phyloP scores from a whole-genome alignment of 805 yeast species.

The Schwanniomyces vanrijiae region DNA sequence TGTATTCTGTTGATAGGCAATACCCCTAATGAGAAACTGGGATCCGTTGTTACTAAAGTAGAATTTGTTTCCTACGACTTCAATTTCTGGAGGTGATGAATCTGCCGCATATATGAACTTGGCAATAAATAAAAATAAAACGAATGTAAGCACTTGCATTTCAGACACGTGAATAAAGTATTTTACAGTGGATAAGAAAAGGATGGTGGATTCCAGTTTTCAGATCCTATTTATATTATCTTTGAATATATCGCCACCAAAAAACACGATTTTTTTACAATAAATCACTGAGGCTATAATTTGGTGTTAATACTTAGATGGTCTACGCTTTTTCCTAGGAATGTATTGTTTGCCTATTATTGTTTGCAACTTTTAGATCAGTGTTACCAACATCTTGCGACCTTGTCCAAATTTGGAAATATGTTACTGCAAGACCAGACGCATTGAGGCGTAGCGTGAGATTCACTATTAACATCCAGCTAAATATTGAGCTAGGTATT shows the following conservation, averaged over 20 bases:
- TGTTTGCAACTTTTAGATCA: neutral
- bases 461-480: neutral
- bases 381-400: conserved; percentile 2
- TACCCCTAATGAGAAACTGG: conserved; percentile 43
- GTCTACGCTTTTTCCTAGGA: neutral
- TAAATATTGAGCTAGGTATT: neutral
- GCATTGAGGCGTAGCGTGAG: neutral
- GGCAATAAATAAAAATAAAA: conserved; percentile 3
- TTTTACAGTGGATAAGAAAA: neutral
- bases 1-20: conserved; percentile 45
- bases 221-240: neutral
- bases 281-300: neutral
- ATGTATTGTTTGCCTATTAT: neutral
- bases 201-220: neutral
- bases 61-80: conserved; percentile 44
- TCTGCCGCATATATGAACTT: conserved; percentile 3
- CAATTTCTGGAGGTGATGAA: conserved; percentile 28
- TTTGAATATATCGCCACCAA: neutral
- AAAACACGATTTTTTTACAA: neutral
- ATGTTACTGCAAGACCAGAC: neutral
- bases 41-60: conserved; percentile 43
- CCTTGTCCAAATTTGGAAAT: neutral
- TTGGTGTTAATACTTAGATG: neutral
- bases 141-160: conserved; percentile 3
- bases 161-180: neutral